Evolutionary conservation across 495 filamentous ascomycete genomes (phyloP).

Genomic region (Xylaria telfairii): DNA sequence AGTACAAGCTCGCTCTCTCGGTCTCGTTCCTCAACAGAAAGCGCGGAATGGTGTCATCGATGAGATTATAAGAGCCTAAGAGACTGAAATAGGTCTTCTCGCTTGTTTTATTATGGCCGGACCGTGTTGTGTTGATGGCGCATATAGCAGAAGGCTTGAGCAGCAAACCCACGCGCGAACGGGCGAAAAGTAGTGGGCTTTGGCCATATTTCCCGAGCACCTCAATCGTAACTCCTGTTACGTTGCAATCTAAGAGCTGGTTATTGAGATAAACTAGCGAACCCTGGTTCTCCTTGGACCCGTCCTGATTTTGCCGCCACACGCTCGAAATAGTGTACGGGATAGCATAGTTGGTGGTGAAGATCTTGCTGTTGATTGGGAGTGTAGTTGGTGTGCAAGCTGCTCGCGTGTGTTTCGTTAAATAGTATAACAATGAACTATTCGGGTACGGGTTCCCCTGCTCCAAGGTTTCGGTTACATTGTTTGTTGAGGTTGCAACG

Average conservation of each 20-base stretch:
- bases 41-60: background rate
- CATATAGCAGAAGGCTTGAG: background rate
- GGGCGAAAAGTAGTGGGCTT: background rate
- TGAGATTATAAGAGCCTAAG: background rate
- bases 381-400: background rate
- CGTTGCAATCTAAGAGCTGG: constrained; percentile 1
- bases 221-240: background rate
- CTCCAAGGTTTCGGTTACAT: background rate
- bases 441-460: background rate
- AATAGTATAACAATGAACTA: background rate
- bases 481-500: background rate
- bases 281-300: background rate
- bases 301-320: background rate
- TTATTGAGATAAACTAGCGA: background rate
- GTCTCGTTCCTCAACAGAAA: background rate
- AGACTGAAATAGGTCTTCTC: background rate
- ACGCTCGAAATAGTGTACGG: background rate
- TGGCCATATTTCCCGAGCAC: background rate
- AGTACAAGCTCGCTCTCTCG: background rate
- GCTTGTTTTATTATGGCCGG: background rate
- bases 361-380: constrained; percentile 5
- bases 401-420: background rate
- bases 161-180: background rate
- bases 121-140: background rate
- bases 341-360: constrained; percentile 4